Base-by-base conservation (phyloP, 192 early-diverging fungal species). In the Kappamyces sp. region DNA sequence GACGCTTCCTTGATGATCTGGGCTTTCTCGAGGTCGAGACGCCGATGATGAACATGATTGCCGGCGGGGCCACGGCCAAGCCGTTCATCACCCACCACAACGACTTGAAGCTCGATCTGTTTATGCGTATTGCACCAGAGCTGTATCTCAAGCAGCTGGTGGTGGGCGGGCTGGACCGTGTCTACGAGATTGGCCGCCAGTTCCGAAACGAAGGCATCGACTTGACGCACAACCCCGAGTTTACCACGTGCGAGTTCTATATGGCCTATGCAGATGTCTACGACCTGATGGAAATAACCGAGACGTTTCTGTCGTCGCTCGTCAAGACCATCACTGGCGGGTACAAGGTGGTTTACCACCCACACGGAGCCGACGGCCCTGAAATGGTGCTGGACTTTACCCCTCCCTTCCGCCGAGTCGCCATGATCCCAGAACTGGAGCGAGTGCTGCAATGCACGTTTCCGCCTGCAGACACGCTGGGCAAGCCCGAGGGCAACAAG, bases 11-110 rank as follows among this genome's bases (percentile, higher is more conserved):
- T 58, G 96, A 99, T 71, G 82, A 90, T 63, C 85, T 85, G 39
- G 91, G 89, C 41, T 99, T 99, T 80, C 80, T 99, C 51, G 96
- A 99, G 78, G 96, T 99, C 49, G 97, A 99, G 71, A 99, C 97
- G n/a, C 97, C 97, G 38, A 97, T 97, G 93, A 97, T 99, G 93
- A 95, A 94, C 84, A 88, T 90, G 88, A 93, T 97, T 78, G 75
- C 75, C 40, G 75, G 79, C 10, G 94, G 97, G 57, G 94, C 97
- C 49, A 95, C 94, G n/a, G 97, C 97, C 64, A 96, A 94, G 80
- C 97, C 97, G 23, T 99, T 99, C 72, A 74, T 94, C 62, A 99
- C 97, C 37, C 94, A 97, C 72, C 97, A 99, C 86, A 99, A 99
- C 74, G 94, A 99, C 67, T 84, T 99, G 50, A 97, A 97, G 78